Evolutionary conservation across 495 filamentous ascomycete genomes (phyloP), one percentile per base, ranked within the genome.

Genomic region (Geoglossum glabrum): DNA sequence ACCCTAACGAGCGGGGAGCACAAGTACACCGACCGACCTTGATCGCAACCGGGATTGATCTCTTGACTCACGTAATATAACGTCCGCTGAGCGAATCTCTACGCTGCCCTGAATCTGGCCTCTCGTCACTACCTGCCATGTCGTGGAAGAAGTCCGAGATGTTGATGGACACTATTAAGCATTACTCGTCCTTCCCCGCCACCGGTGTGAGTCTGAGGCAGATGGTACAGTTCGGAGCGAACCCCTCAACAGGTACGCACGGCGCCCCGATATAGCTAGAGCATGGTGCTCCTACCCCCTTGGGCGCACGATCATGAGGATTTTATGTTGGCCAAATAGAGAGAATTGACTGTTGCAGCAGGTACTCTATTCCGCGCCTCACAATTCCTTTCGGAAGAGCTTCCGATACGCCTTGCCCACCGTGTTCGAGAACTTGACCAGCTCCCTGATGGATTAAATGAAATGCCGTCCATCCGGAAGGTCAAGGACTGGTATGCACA

Each of bases 401-500:
- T 98, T 25, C 92, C 92, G 56, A 98, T 98, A 64, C 87, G 92
- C 28, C 78, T 98, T 55, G 92, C 92, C 56, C 93, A 98, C 65
- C 84, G 92, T 56, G 92, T 98, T 59, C 85, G 92, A 68, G 92
- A 98, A 69, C 80, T 98, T 59, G 79, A 82, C 11, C 83, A 85
- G 67, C 74, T 98, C 6, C 92, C 92, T n/a, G 92, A 97, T 78
- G 92, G 93, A 57, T 79, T 98, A 59, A 96, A 87, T 68, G 88
- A 97, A 59, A 98, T 97, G 92, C 87, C 90, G 33, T 96, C 90
- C 17, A 96, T 98, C 57, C 83, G 84, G 69, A 89, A 82, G 68
- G 92, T 98, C 55, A 80, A 86, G 69, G 89, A 96, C 62, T 98
- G 92, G 92, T 98, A 98, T 71, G 93, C 92, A 60, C 93, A 98